Evolutionary conservation across 2,329 filamentous ascomycete genomes (phyloP), one percentile per base, ranked within the genome.

Genomic region (Microdochium nivale): DNA sequence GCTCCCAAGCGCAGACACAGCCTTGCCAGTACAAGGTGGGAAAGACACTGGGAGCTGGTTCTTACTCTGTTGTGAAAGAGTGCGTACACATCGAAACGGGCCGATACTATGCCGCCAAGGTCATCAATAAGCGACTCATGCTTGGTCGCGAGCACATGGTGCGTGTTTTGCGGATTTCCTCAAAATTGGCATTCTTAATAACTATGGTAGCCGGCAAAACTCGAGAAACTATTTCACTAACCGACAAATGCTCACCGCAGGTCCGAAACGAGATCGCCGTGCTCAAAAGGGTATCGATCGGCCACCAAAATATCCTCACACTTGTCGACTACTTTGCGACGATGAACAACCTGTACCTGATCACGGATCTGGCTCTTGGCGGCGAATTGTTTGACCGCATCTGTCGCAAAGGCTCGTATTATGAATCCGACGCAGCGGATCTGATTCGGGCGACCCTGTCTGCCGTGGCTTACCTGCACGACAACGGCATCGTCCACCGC

Each of bases 261-360:
- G 89, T 95, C 53, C 87, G 94, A 56, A 99, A 99, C 68, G 94
- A 99, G 73, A 99, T 99, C 62, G 92, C 94, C 7, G 90, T 99
- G 25, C 79, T 99, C 59, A 97, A 97, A 71, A 87, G 87, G 64
- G 92, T 99, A n/a, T 97, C 92, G 1, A 96, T 99, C 88, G 94
- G 94, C 51, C 92, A 99, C 72, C 89, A 94, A 69, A 99, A 99
- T 67, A 97, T 99, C 67, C 75, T 99, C 55, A 99, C 94, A 1
- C 79, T 99, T 53, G 94, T 97, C 62, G 94, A 99, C 74, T 99
- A 97, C 72, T 99, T 99, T 66, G 94, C 99, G 75, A 99, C 94
- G 7, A 95, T 96, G 88, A 97, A 99, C 74, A 99, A 99, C 71
- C 80, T 99, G 58, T 99, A 99, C 69, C 85, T 99, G 35, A 94